Conservation (phyloP, 805 yeast genomes). For the Candida sphagnicola region DNA sequence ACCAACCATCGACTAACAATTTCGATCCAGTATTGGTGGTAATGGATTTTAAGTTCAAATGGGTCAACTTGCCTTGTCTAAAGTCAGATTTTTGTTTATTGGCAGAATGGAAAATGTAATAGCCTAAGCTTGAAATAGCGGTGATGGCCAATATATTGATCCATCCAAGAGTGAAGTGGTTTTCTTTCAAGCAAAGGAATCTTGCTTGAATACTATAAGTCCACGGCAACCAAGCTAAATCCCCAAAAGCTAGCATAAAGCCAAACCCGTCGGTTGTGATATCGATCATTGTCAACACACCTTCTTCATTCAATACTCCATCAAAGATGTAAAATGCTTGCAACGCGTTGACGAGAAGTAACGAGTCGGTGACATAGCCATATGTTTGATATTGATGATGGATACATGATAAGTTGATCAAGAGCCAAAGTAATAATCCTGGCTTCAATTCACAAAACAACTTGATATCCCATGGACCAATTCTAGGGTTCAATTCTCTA, state of each 20-base stretch:
- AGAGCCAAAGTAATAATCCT: constrained; percentile 82
- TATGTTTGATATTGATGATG: constrained; percentile 70
- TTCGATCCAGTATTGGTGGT: constrained; percentile 74
- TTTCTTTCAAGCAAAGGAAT: constrained; percentile 56
- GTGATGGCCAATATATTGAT: constrained; percentile 37
- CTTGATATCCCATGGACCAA: constrained; percentile 83
- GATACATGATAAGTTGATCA: constrained; percentile 71
- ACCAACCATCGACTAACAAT: constrained; percentile 89
- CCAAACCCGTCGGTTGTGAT: constrained; percentile 96
- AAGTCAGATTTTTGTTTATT: constrained; percentile 84
- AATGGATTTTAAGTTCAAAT: constrained; percentile 57
- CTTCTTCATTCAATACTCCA: constrained; percentile 89
- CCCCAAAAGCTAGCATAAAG: constrained; percentile 94
- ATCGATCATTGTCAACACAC: constrained; percentile 91
- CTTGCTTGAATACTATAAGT: constrained; percentile 85
- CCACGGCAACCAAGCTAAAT: constrained; percentile 88
- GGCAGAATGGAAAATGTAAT: constrained; percentile 76
- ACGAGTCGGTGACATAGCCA: constrained; percentile 66
- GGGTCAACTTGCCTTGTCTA: constrained; percentile 68
- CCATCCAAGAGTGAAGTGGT: constrained; percentile 53
- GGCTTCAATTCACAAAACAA: constrained; percentile 92
- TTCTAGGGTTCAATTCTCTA: constrained; percentile 89
- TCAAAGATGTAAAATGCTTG: constrained; percentile 86
- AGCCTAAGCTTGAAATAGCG: constrained; percentile 56
- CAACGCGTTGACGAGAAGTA: constrained; percentile 61